Evolutionary conservation across 495 filamentous ascomycete species (phyloP).

Genomic region (Thermothielavioides terrestris): DNA sequence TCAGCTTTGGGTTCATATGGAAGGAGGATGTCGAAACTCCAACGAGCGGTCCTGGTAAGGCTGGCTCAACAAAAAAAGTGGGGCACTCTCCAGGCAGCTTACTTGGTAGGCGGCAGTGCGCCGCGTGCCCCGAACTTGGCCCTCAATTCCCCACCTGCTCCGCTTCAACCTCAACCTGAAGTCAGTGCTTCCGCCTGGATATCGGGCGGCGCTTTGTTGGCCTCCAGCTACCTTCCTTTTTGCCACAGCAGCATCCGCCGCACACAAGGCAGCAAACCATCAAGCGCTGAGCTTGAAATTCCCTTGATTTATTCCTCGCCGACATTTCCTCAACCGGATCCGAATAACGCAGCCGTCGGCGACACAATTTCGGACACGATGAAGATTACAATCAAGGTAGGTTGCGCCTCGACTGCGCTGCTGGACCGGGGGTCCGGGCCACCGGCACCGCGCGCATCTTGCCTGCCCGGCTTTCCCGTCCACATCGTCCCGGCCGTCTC

Average conservation of each 20-base stretch:
- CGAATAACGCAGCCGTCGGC: slow-evolving; percentile 18
- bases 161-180: not conserved
- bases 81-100: slow-evolving; percentile 5
- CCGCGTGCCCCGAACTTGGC: slow-evolving; percentile 14
- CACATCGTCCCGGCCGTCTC: not conserved
- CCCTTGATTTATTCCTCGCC: not conserved
- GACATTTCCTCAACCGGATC: not conserved
- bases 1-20: too few relatives aligned
- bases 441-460: not conserved
- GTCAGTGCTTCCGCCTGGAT: not conserved
- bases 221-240: slow-evolving; percentile 3
- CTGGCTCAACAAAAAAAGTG: not conserved
- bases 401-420: slow-evolving; percentile 8
- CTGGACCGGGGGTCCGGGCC: not conserved
- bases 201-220: not conserved
- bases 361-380: slow-evolving; percentile 34
- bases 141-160: not conserved
- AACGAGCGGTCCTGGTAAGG: too few relatives aligned
- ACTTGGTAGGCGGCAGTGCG: slow-evolving; percentile 10
- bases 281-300: not conserved
- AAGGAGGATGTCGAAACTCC: too few relatives aligned
- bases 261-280: not conserved
- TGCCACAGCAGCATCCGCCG: slow-evolving; percentile 9
- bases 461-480: not conserved
- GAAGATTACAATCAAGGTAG: slow-evolving; percentile 46